Base-by-base conservation (phyloP, 2,329 filamentous ascomycete species). In the Microcyclosporella mali region DNA sequence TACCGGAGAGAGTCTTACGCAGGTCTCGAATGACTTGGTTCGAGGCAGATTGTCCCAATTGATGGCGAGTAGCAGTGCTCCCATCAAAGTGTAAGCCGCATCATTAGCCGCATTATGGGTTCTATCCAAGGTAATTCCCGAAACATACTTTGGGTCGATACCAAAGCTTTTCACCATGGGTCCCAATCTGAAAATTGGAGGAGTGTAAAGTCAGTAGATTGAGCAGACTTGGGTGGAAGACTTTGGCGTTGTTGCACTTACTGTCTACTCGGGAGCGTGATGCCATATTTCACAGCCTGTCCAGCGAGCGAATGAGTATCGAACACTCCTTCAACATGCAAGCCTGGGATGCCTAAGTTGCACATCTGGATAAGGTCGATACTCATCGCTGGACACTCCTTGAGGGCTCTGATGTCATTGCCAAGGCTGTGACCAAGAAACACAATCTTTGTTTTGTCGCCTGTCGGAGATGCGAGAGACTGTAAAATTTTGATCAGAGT, bases 81-180 rank as follows among this genome's bases (percentile, higher is more conserved):
- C 45, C 45, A 57, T 54, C 51, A 63, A 49, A 2, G 56, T 55
- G 38, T 60, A 62, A 1, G 57, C 57, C 3, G 59, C 58, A 38
- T 63, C 60, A 27, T 63, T 63, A 16, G 50, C 50, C 9, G 58
- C 59, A 37, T 60, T 59, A 30, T 62, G 59, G 16, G 45, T 42
- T 15, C 94, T 74, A 4, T 88, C 21, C 3, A 49, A n/a, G 7
- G 18, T 14, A 3, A 32, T 36, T 2, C 37, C n/a, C 10, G 38
- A 15, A 18, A 37, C 21, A 56, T 52, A 31, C 73, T 70, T 10
- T 71, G 70, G 30, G 70, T 72, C 56, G 6, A 82, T 72, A 12
- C 77, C 76, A 44, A 80, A 78, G 63, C 82, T 82, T 57, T 94
- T 73, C 25, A 69, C 66, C 35, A 80, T 74, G 0, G 84, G 88